Evolutionary conservation across 2,329 filamentous ascomycete species (phyloP), one percentile per base, ranked within the genome.

Genomic region (Diaporthe sp.): DNA sequence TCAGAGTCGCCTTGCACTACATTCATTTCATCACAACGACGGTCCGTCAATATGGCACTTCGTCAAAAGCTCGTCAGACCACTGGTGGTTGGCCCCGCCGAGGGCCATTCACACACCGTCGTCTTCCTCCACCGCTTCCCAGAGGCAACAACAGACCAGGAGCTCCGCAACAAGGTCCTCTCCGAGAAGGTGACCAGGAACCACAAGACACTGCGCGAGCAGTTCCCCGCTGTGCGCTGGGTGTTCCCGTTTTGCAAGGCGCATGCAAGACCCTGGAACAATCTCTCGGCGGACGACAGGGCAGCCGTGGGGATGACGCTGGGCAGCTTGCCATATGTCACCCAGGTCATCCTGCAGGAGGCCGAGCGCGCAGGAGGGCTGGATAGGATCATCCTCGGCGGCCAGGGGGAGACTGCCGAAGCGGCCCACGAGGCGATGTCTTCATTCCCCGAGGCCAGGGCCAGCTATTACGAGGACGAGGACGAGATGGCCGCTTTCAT

Each of bases 41-140:
- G 22, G 3, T 25, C n/a, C 22, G 12, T 30, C 44, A 58, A 25
- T 4, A 77, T 76, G 76, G 71, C 75, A 27, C 71, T 76, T 9
- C 63, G 53, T 15, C 56, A 73, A 37, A 59, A 22, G 9, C 71
- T 77, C 22, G 61, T 37, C 12, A 66, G 50, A 39, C 77, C 77
- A 0, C 65, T 77, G 25, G 61, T 78, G 47, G 56, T 78, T 35
- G 69, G 74, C 17, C 68, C 77, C 15, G 55, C 68, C 17, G 61
- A 59, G 8, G 53, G 73, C 47, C 77, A 77, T 68, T 75, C 76
- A 17, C 76, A 78, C 44, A 78, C 77, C 4, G 76, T 78, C 4
- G 71, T 78, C 27, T 78, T 78, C 71, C 74, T 78, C 9, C 77
- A 78, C 70, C 70, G 73, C 3, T 75, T 76, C 55, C 68, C 77